Base-by-base conservation (phyloP, 768 basidiomycete species). In the Mycena sanguinolenta region DNA sequence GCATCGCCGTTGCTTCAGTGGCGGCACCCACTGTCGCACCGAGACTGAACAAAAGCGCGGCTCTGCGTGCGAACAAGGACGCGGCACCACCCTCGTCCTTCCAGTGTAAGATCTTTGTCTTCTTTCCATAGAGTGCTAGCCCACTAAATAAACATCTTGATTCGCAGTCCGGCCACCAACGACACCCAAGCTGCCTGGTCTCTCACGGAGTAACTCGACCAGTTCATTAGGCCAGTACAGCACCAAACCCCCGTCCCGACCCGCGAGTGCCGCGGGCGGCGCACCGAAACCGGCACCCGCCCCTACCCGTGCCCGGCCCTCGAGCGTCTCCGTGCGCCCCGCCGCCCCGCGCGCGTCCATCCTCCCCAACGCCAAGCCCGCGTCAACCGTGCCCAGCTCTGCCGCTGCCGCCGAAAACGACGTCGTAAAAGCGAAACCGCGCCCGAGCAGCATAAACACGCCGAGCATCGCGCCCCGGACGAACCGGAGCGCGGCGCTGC, bases 31-130 rank as follows among this genome's bases (percentile, higher is more conserved):
- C 79, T 7, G 83, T 95, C 13, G 85, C 89, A 0, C 95, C 95
- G 4, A 86, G 93, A 67, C 80, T 91, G 81, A 94, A 94, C n/a
- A 94, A 92, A 74, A 93, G 93, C 44, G 92, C 94, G 0, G 88
- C 91, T 3, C 76, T 95, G 70, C 83, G 92, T 21, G 85, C 82
- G 12, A 85, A 87, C 74, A 92, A 92, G 79, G 86, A 90, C 65
- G 83, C 82, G 32, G 82, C 87, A 6, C 89, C 90, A 0, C 90
- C 92, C 1, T 87, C 88, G 30, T 91, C 92, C 17, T 93, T 88
- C 79, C 89, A 90, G 88, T 89, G 90, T 92, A 79, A 77, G 91
- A 86, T n/a, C 21, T 14, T 14, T 14, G 21, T 34, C 10, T 34
- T n/a, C 9, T 65, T 32, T 28, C 17, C 42, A 36, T n/a, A 70